Base-by-base conservation (phyloP, 768 basidiomycete genomes). In the Calocera cornea region DNA sequence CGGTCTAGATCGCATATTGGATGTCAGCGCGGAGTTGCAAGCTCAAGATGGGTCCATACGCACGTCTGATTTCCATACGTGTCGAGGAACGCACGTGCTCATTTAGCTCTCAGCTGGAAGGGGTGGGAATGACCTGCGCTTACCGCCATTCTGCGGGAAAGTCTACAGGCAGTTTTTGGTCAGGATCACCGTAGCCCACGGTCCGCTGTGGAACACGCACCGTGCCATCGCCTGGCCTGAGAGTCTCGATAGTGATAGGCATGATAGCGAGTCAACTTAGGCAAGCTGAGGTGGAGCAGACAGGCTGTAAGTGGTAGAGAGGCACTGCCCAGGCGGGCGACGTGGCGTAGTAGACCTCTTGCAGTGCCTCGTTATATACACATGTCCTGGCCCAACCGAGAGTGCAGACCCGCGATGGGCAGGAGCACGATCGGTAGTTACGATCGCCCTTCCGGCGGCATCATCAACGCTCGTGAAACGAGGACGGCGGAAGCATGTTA, bases 121-220 rank as follows among this genome's bases (percentile, higher is more conserved):
- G 14, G 14, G 19, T 19, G 27, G 54, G 24, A 33, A 27, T 10
- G 27, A 33, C 11, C 27, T 2, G 5, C 22, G 14, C 54, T 65
- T 72, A 89, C 90, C 89, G 69, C 89, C 87, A 70, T 71, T 75
- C 79, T 84, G 83, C 64, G 92, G 91, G 78, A 81, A 91, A 70
- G 66, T 82, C 66, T 60, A 22, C 16, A 33, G 27, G 19, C 3
- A 60, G 19, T 11, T 10, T 8, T 16, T 10, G 54, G 54, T 60
- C 31, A 60, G 54, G 2, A 16, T 16, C 16, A 16, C 31, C 31
- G 31, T 60, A 8, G 10, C 5, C 19, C 24, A 19, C 7, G 54
- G 31, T 27, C 31, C 3, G 27, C 8, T 3, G 14, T 29, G 22
- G 54, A 50, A 19, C 11, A 33, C 54, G 24, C 2, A 60, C 54